These are phyloP conservation scores for Phytopythium litorale DNA, from an alignment of 352 stramenopile genomes.

Conservation along the genomic window DNA sequence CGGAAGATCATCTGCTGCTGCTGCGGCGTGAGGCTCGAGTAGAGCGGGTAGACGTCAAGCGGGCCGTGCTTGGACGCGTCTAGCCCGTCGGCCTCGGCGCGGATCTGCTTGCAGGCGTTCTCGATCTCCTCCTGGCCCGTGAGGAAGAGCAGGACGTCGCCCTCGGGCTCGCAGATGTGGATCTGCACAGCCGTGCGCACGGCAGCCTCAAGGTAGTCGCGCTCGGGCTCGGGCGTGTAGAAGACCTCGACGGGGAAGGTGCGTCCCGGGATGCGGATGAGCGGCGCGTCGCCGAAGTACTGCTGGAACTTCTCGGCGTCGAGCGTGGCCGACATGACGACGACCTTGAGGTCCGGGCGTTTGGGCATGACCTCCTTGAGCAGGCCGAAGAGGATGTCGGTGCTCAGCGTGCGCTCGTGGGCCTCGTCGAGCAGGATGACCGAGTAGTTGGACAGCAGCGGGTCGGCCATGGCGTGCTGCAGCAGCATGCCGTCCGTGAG, in stretches of 20 bases:
- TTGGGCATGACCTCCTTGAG: constrained; percentile 96
- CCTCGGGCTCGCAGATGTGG: constrained; percentile 95
- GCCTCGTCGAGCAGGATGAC: constrained; percentile 98
- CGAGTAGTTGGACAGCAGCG: constrained; percentile 93
- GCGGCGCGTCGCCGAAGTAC: constrained; percentile 94
- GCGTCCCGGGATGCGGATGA: constrained; percentile 94
- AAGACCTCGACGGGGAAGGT: constrained; percentile 99
- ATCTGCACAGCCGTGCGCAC: constrained; percentile 92
- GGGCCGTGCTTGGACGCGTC: constrained; percentile 94
- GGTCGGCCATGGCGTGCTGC: constrained; percentile 97
- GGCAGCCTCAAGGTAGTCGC: constrained; percentile 97
- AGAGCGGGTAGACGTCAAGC: constrained; percentile 95
- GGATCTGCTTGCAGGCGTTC: constrained; percentile 92
- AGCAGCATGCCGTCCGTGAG: constrained; percentile 95
- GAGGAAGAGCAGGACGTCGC: constrained; percentile 99
- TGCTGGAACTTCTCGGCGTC: constrained; percentile 96
- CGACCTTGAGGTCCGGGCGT: constrained; percentile 95
- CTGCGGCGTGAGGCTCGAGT: constrained; percentile 97
- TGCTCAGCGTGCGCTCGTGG: constrained; percentile 97
- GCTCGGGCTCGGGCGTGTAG: constrained; percentile 96
- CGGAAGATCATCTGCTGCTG: constrained; percentile 99
- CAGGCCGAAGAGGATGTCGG: constrained; percentile 97
- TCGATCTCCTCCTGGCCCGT: constrained; percentile 99
- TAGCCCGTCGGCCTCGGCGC: constrained; percentile 76
- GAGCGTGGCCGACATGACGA: constrained; percentile 99